Base-by-base conservation (phyloP, 805 yeast species). In the Metschnikowia baotianmanensis region DNA sequence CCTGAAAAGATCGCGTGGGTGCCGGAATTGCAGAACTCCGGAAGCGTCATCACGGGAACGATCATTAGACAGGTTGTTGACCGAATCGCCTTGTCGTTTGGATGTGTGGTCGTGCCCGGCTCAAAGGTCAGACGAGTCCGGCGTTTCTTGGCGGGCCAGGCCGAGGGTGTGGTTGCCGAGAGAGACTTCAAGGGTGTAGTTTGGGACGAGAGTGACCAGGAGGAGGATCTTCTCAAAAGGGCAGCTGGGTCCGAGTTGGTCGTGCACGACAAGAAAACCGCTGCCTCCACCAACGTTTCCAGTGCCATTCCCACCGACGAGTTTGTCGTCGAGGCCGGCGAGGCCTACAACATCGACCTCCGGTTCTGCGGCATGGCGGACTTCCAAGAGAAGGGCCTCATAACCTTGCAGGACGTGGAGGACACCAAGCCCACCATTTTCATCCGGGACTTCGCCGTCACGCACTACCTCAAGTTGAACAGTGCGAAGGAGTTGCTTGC, bases 81-180 rank as follows among this genome's bases (percentile, higher is more conserved):
- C 56, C 74, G 81, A n/a, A 74, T 93, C 56, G 98, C 96, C n/a
- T 76, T 75, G 43, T 71, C 83, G 1, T 93, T 82, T 67, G 79
- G 84, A 60, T 88, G 96, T 71, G 72, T 73, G 43, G 88, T 93
- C 40, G 88, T 86, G 26, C 98, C 98, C 22, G 96, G 96, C 0
- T 86, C 96, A 17, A 82, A 87, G 61, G 86, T 93, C 31, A 83
- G 99, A 68, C 78, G 96, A 62, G 76, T 90, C 43, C 79, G 96
- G 71, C 79, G 98, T 59, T 93, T 91, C 56, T 77, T 93, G 58
- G 95, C 96, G 28, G 99, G 99, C 39, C 99, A 93, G 71, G 83
- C 90, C 44, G 95, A 88, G 58, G 93, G 89, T 59, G 71, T 89
- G 40, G 93, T 89, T 49, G 91, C 90, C 27, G 99, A 91, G 69